Evolutionary conservation across 2,329 filamentous ascomycete species (phyloP).

Genomic region (Rutstroemia sp.): DNA sequence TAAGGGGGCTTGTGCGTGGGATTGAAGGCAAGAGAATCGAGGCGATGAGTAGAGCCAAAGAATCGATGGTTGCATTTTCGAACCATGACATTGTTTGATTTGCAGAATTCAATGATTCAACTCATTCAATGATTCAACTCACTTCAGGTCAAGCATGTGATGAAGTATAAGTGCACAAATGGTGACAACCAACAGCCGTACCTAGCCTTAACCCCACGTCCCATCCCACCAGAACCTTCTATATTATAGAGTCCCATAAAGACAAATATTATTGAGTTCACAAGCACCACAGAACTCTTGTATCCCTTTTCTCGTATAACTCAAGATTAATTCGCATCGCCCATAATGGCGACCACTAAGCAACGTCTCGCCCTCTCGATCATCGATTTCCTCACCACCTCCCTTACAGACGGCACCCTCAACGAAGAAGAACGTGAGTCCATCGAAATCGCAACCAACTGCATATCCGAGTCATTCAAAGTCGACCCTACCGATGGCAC

Average conservation of each 20-base stretch:
- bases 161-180: no score
- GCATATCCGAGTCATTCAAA: constrained; percentile 92
- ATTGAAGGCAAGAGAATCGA: no score
- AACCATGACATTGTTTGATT: no score
- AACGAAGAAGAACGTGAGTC: constrained; percentile 83
- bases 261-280: no score
- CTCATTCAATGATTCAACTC: no score
- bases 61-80: no score
- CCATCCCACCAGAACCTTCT: not conserved
- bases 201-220: not conserved
- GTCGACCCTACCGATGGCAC: constrained; percentile 76
- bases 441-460: constrained; percentile 89
- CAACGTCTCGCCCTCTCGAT: constrained; percentile 95
- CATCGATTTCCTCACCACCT: constrained; percentile 86
- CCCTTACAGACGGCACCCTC: constrained; percentile 81
- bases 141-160: no score
- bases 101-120: no score
- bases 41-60: no score
- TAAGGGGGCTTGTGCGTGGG: no score
- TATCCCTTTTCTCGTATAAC: no score
- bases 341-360: constrained; percentile 30
- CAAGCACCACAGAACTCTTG: no score
- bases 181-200: not conserved
- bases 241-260: not conserved
- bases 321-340: not conserved